These are phyloP conservation scores for Penicillium mononematosum DNA, from an alignment of 495 filamentous ascomycete genomes.

Conservation along the genomic window DNA sequence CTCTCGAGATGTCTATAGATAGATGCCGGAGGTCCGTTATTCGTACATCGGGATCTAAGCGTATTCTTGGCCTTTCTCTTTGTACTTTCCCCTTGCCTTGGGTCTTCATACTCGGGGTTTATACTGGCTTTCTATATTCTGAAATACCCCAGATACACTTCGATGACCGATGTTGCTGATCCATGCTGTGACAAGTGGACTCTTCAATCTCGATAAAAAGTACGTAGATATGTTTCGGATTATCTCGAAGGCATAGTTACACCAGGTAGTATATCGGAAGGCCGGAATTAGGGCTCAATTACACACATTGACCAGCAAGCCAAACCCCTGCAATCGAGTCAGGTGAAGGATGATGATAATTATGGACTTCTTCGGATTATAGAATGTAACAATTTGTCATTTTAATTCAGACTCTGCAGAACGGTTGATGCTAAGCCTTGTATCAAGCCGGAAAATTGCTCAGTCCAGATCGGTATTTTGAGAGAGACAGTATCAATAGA, in stretches of 20 bases:
- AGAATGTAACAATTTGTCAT: neutral
- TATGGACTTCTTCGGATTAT: constrained; percentile 3
- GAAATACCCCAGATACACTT: neutral
- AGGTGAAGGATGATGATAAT: neutral
- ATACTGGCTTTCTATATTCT: neutral
- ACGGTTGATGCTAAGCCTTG: constrained; percentile 6
- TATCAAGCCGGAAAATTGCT: neutral
- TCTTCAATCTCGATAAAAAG: neutral
- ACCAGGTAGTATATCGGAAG: constrained; percentile 5
- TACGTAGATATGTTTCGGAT: constrained; percentile 6
- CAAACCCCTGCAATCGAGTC: constrained; percentile 5
- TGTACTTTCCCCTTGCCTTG: neutral
- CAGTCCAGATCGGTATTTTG: constrained; percentile 3
- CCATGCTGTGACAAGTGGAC: neutral
- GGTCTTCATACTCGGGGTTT: neutral
- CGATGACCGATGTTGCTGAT: neutral
- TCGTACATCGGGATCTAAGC: constrained; percentile 5
- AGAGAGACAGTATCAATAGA: neutral
- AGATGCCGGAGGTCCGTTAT: constrained; percentile 12
- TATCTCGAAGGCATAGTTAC: neutral
- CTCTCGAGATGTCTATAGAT: constrained; percentile 9
- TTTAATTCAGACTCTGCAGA: neutral
- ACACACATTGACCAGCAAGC: neutral
- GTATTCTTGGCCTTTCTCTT: neutral
- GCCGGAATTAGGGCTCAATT: constrained; percentile 5